Conservation (phyloP, 2,329 filamentous ascomycete species). For the Didymella arachidicola region DNA sequence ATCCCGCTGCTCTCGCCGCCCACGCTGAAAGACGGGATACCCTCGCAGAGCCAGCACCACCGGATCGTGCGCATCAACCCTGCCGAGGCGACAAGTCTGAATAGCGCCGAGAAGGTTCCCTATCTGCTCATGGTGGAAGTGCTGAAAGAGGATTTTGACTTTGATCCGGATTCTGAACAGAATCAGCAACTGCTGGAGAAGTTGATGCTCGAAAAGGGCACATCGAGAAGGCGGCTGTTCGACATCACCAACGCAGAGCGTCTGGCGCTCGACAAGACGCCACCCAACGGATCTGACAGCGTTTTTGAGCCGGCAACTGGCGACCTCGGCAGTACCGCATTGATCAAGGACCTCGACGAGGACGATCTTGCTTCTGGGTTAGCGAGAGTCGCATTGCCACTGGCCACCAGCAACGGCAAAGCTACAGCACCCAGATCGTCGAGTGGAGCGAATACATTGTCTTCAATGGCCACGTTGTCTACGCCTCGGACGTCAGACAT, state of each 20-base stretch:
- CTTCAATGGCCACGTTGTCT: slow-evolving; percentile 66
- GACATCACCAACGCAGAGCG: slow-evolving; percentile 69
- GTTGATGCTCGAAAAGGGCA: slow-evolving; percentile 71
- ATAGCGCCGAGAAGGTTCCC: slow-evolving; percentile 86
- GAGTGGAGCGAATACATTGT: slow-evolving; percentile 67
- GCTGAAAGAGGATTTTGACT: slow-evolving; percentile 80
- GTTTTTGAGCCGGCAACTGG: slow-evolving; percentile 84
- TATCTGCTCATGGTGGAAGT: slow-evolving; percentile 87
- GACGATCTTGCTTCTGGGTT: slow-evolving; percentile 47
- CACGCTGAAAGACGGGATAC: slow-evolving; percentile 74
- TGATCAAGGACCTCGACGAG: slow-evolving; percentile 67
- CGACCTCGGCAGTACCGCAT: slow-evolving; percentile 76
- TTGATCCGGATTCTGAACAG: slow-evolving; percentile 76
- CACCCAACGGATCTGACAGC: slow-evolving; percentile 66
- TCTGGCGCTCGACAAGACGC: slow-evolving; percentile 54
- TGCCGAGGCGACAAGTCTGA: slow-evolving; percentile 82
- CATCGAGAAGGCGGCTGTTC: slow-evolving; percentile 60
- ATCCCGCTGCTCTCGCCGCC: slow-evolving; percentile 83
- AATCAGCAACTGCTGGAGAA: slow-evolving; percentile 72
- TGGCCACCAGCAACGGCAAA: slow-evolving; percentile 34
- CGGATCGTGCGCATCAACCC: slow-evolving; percentile 84
- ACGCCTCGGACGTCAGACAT: slow-evolving; percentile 75
- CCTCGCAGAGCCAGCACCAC: slow-evolving; percentile 78
- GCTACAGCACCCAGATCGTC: slow-evolving; percentile 62
- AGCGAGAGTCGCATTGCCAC: slow-evolving; percentile 41